These are phyloP conservation scores for Ophiostoma himal-ulmi DNA, from an alignment of 2,329 filamentous ascomycete species.

Conservation along the genomic window DNA sequence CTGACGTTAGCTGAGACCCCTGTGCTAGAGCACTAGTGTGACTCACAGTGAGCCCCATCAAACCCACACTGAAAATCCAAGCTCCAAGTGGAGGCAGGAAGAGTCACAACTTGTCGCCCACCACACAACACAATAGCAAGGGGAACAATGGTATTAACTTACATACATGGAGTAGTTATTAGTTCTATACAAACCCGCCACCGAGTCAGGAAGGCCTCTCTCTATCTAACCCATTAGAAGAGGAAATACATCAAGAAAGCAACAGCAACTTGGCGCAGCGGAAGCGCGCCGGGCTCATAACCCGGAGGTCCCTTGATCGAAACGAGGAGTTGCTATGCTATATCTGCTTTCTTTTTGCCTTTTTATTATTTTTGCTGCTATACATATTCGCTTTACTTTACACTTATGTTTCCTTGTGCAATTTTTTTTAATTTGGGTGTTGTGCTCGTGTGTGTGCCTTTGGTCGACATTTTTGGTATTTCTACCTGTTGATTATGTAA, in stretches of 20 bases:
- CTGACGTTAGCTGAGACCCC: neutral
- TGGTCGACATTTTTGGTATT: neutral
- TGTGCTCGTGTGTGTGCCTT: neutral
- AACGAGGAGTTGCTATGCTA: slow-evolving; percentile 24
- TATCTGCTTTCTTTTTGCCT: slow-evolving; percentile 12
- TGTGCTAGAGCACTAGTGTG: slow-evolving; percentile 4
- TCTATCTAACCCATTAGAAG: slow-evolving; percentile 1
- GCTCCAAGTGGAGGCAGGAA: slow-evolving; percentile 14
- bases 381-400: neutral
- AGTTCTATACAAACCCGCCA: neutral
- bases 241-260: slow-evolving; percentile 8
- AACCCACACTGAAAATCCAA: slow-evolving; percentile 1
- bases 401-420: neutral
- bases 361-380: neutral
- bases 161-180: too few species aligned
- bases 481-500: neutral
- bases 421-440: neutral
- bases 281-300: slow-evolving; percentile 26
- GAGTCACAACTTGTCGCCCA: slow-evolving; percentile 18
- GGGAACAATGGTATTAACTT: neutral
- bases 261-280: slow-evolving; percentile 25
- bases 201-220: neutral
- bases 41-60: neutral
- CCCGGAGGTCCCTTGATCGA: slow-evolving; percentile 26
- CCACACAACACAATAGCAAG: slow-evolving; percentile 17